Base-by-base conservation (phyloP, 331 rosid genomes). In the Saraca asoca region DNA sequence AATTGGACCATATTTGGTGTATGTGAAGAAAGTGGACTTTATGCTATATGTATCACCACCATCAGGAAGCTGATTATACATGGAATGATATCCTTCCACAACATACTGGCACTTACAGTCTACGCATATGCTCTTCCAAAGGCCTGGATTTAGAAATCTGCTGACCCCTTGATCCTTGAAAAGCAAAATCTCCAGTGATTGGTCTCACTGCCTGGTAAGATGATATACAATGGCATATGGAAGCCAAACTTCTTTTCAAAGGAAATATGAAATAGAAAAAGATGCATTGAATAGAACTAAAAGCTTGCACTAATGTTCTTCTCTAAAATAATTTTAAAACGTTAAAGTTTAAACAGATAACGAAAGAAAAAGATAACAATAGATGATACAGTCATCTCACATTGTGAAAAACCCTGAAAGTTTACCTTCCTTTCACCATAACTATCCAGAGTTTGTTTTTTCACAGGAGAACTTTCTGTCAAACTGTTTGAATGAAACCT, bases 141-240 rank as follows among this genome's bases (percentile, higher is more conserved):
- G 85, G 83, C 82, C 80, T 81, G 67, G 75, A 68, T 75, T 81
- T 73, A 19, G 85, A 71, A 71, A 78, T 62, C 55, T 82, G 95
- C 39, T 71, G 94, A 72, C 78, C 70, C 66, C 91, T 65, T 39
- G 82, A 68, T 72, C 81, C 84, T 70, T 50, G 88, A 78, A 73
- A 73, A 15, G 31, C 20, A 43, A 68, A 61, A 68, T 75, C 86
- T 50, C 50, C 66, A 39, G 72, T 64, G 74, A 81, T 54, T 75
- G 94, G 80, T 68, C 81, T 78, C 68, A 58, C 83, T 19, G 74
- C 78, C 98, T 93, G 85, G 65, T 72, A 70, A 78, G 51, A 79
- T 69, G 52, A 79, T 69, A 58, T 50, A 78, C 53, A 72, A 75
- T 19, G 71, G 48, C 68, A n/a, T 43, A 45, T 52, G 12, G 43